Conservation (phyloP, 2,329 filamentous ascomycete genomes). For the Exophiala mesophila region DNA sequence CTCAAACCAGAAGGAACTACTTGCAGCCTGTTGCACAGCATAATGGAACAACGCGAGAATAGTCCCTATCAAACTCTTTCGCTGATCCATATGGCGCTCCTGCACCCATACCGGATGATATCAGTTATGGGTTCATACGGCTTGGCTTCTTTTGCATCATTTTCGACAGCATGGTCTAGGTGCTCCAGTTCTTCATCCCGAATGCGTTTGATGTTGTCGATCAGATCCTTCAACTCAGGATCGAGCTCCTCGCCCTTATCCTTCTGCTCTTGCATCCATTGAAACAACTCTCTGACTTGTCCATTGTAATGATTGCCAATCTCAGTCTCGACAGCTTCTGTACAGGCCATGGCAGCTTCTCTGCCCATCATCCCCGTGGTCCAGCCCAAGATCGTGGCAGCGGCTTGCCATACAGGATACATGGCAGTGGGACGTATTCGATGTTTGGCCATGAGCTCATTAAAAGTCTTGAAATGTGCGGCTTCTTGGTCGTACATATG, state of each 20-base stretch:
- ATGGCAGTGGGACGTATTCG: slow-evolving; percentile 87
- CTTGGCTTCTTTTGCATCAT: slow-evolving; percentile 84
- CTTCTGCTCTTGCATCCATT: slow-evolving; percentile 75
- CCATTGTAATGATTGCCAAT: slow-evolving; percentile 94
- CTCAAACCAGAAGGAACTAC: no score
- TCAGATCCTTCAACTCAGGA: slow-evolving; percentile 67
- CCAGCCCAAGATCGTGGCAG: slow-evolving; percentile 82
- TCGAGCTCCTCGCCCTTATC: slow-evolving; percentile 73
- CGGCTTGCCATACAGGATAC: slow-evolving; percentile 81
- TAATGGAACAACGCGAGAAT: no score
- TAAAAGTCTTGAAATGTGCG: slow-evolving; percentile 81
- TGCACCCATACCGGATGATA: slow-evolving; percentile 82
- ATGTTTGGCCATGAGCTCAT: slow-evolving; percentile 73
- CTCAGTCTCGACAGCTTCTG: slow-evolving; percentile 96
- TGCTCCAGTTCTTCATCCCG: slow-evolving; percentile 96
- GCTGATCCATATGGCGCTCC: slow-evolving; percentile 85
- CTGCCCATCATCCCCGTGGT: slow-evolving; percentile 80
- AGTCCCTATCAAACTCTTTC: slow-evolving; percentile 42
- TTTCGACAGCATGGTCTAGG: slow-evolving; percentile 87
- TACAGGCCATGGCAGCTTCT: slow-evolving; percentile 97
- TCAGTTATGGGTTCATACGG: slow-evolving; percentile 86
- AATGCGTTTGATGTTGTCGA: slow-evolving; percentile 72
- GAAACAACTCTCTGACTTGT: slow-evolving; percentile 75
- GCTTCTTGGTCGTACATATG: slow-evolving; percentile 99
- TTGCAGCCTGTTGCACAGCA: no score